A percentile compares a stretch with the other conserved stretches of the same genome.
Conservation (phyloP, 2,329 filamentous ascomycete genomes). For the Thyridium curvatum region DNA sequence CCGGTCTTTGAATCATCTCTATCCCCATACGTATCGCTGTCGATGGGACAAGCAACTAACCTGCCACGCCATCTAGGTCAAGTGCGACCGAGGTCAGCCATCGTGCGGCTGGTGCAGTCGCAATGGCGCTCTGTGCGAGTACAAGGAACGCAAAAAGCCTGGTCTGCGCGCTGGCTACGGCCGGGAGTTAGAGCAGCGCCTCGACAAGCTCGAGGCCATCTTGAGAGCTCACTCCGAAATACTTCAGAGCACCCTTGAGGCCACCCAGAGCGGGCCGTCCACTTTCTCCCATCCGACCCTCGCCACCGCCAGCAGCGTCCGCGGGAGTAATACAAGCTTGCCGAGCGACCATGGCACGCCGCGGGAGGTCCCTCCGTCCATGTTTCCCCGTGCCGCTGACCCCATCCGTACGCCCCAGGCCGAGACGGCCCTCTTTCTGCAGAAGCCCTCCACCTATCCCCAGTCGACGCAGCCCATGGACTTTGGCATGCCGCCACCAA, state of each 20-base stretch:
- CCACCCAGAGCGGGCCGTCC: conserved; percentile 19
- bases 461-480: conserved; percentile 41
- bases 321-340: conserved; percentile 43
- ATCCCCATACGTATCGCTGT: too few species aligned
- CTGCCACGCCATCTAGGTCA: conserved; percentile 41
- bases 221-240: conserved; percentile 61
- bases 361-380: conserved; percentile 31
- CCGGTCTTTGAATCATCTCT: too few species aligned
- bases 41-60: conserved; percentile 2
- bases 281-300: conserved; percentile 15
- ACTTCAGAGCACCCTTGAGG: conserved; percentile 48
- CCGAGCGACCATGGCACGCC: conserved; percentile 52
- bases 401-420: conserved; percentile 45
- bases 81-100: conserved; percentile 71
- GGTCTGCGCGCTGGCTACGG: conserved; percentile 63
- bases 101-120: conserved; percentile 63
- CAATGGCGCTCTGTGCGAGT: conserved; percentile 58
- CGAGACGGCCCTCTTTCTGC: conserved; percentile 54
- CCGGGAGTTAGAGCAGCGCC: conserved; percentile 64
- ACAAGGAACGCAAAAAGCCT: conserved; percentile 64
- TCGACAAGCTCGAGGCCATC: conserved; percentile 64
- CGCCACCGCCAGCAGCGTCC: conserved; percentile 35
- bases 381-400: conserved; percentile 43
- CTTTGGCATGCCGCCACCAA: conserved; percentile 40
- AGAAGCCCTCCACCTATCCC: conserved; percentile 48